Conservation (phyloP, 2,329 filamentous ascomycete genomes). For the Aureobasidium namibiae region DNA sequence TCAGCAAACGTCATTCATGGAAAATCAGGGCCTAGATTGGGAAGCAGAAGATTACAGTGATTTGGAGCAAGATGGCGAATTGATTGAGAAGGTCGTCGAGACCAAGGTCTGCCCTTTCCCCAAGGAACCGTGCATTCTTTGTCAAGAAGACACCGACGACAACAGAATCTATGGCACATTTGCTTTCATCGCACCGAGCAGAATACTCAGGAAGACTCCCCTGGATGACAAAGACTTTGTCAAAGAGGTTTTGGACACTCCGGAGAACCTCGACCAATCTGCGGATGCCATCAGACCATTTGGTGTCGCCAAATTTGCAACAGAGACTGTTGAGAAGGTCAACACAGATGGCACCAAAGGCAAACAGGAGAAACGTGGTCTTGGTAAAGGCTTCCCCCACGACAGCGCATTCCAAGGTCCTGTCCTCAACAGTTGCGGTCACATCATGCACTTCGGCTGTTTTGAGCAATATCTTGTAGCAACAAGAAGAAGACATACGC, state of each 20-base stretch:
- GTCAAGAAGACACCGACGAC: constrained; percentile 92
- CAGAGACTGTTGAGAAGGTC: constrained; percentile 66
- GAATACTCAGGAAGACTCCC: constrained; percentile 79
- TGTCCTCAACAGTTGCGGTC: constrained; percentile 84
- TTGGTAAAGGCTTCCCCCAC: constrained; percentile 82
- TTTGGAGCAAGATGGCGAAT: constrained; percentile 55
- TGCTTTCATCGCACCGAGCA: constrained; percentile 77
- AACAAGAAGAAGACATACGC: constrained; percentile 72
- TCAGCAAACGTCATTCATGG: constrained; percentile 91
- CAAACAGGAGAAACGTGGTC: constrained; percentile 65
- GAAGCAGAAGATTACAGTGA: constrained; percentile 72
- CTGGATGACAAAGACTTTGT: constrained; percentile 75
- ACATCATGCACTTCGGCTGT: constrained; percentile 97
- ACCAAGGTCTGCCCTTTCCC: constrained; percentile 85
- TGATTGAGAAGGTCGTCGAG: constrained; percentile 56
- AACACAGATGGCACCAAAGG: constrained; percentile 64
- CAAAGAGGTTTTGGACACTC: constrained; percentile 70
- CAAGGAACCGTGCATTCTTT: constrained; percentile 85
- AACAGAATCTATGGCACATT: constrained; percentile 86
- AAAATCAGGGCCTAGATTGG: constrained; percentile 83
- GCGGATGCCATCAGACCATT: constrained; percentile 80
- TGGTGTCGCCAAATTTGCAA: constrained; percentile 82
- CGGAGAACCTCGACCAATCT: constrained; percentile 73
- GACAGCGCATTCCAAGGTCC: constrained; percentile 58
- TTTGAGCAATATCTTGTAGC: constrained; percentile 88